These are phyloP conservation scores for Aureobasidium subglaciale DNA, from an alignment of 2,329 filamentous ascomycete genomes.

Conservation along the genomic window DNA sequence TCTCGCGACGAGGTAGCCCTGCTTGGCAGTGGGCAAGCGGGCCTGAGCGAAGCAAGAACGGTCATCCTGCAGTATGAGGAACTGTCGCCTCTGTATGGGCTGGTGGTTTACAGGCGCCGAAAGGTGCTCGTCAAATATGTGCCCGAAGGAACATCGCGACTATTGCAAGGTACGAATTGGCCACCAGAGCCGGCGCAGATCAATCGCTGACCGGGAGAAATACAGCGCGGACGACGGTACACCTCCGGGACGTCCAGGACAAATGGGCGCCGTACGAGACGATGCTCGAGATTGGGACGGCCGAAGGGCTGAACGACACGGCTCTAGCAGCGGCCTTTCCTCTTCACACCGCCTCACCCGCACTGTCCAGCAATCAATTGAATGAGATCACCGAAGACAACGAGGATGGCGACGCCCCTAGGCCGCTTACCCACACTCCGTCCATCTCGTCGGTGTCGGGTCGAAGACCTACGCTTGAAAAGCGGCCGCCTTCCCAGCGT, in stretches of 20 bases:
- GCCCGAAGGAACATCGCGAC: conserved; percentile 80
- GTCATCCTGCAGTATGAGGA: conserved; percentile 74
- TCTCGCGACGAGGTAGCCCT: conserved; percentile 83
- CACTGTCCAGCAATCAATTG: conserved; percentile 62
- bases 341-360: conserved; percentile 78
- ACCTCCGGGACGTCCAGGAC: conserved; percentile 55
- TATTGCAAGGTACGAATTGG: conserved; percentile 71
- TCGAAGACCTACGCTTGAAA: not conserved
- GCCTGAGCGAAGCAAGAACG: conserved; percentile 75
- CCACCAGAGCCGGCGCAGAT: not conserved
- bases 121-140: conserved; percentile 91
- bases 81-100: conserved; percentile 81
- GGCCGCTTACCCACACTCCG: conserved; percentile 1
- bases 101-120: conserved; percentile 79
- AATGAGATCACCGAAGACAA: conserved; percentile 92
- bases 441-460: not conserved
- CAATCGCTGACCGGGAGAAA: conserved; percentile 4
- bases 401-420: conserved; percentile 42
- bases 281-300: conserved; percentile 64
- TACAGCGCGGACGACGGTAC: conserved; percentile 71
- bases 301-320: conserved; percentile 78
- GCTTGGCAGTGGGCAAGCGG: conserved; percentile 67
- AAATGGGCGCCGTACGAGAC: conserved; percentile 81
- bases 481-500: conserved; percentile 3
- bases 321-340: conserved; percentile 84